Evolutionary conservation across 2,329 filamentous ascomycete genomes (phyloP).

Genomic region (Beauveria sp.): DNA sequence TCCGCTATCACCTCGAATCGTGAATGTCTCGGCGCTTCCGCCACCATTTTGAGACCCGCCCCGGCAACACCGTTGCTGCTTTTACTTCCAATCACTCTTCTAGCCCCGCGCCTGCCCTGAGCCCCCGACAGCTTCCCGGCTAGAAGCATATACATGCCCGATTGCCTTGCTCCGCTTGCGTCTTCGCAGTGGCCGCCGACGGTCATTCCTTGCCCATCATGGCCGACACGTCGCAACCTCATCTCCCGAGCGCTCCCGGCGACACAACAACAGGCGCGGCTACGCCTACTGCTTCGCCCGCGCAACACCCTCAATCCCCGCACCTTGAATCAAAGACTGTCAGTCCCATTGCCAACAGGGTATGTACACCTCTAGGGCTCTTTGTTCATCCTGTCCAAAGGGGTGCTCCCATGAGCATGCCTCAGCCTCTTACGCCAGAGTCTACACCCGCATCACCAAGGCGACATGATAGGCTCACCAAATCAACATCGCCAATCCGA

Average conservation of each 20-base stretch:
- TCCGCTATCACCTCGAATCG: conserved; percentile 1
- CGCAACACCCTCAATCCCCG: background rate
- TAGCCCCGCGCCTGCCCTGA: background rate
- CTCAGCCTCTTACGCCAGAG: conserved; percentile 9
- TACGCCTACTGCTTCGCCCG: background rate
- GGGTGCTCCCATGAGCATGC: conserved; percentile 1
- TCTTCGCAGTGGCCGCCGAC: background rate
- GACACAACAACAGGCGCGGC: background rate
- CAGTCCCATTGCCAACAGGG: conserved; percentile 15
- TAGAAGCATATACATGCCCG: background rate
- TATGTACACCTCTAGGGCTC: conserved; percentile 17
- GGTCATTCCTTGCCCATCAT: background rate
- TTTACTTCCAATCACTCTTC: background rate
- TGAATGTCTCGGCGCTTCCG: conserved; percentile 8
- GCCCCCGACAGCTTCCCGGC: background rate
- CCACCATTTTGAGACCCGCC: conserved; percentile 3
- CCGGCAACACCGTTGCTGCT: background rate
- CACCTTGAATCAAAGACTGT: background rate
- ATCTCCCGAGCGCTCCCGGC: background rate
- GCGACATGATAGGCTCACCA: background rate
- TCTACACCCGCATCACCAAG: conserved; percentile 1
- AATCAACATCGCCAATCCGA: background rate
- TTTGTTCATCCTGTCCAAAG: conserved; percentile 12
- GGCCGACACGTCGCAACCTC: background rate
- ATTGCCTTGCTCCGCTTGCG: background rate